phyloP scores from a whole-genome alignment of 2,329 filamentous ascomycete genomes.

The Pseudocercospora fuligena region DNA sequence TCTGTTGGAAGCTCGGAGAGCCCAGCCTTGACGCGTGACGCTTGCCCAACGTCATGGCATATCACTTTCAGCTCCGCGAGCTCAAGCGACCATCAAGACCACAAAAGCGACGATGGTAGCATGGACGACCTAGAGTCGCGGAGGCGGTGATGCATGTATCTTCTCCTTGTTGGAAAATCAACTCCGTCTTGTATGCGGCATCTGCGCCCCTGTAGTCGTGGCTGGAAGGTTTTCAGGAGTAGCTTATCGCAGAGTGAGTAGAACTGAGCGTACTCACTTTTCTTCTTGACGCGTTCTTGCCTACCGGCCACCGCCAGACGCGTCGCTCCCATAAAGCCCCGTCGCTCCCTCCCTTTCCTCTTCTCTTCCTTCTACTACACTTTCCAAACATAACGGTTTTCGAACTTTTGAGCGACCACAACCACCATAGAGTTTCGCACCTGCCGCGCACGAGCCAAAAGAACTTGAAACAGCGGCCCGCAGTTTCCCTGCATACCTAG shows the following conservation, averaged over 20 bases:
- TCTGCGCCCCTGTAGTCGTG: background rate
- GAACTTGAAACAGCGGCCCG: background rate
- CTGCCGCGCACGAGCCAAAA: background rate
- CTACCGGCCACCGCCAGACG: background rate
- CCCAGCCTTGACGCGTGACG: background rate
- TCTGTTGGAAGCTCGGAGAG: no score
- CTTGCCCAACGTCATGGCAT: background rate
- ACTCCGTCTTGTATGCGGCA: background rate
- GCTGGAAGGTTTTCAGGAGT: background rate
- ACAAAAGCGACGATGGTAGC: background rate
- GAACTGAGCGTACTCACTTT: background rate
- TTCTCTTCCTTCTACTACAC: background rate
- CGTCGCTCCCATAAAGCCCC: background rate
- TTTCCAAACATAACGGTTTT: background rate
- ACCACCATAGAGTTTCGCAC: background rate
- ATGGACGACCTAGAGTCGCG: background rate
- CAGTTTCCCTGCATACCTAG: background rate
- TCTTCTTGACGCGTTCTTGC: background rate
- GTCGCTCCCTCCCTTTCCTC: background rate
- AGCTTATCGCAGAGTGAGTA: background rate
- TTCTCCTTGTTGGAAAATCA: background rate
- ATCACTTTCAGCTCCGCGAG: background rate
- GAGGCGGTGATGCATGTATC: background rate
- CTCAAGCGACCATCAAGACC: background rate
- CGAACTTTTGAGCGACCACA: background rate